Evolutionary conservation across 1,284 basidiomycete genomes (phyloP), one percentile per base, ranked within the genome.

Genomic region (Sporisorium sorghi): DNA sequence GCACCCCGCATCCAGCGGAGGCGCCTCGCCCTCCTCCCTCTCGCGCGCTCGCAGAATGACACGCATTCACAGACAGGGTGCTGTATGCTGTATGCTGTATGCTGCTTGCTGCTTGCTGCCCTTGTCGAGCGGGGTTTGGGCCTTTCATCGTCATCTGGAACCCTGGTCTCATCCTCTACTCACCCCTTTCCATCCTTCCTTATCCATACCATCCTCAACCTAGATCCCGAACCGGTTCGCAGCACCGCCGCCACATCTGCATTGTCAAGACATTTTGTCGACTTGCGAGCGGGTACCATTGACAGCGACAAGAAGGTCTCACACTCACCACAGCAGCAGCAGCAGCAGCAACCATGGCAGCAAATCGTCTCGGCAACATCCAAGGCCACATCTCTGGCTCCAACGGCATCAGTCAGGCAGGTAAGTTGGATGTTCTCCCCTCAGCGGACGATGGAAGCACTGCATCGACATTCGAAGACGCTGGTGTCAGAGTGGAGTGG

Each of bases 341-440:
- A n/a, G n/a, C n/a, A n/a, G n/a, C 43, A 51, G 51, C 51, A 51
- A 66, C 11, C 44, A 76, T 76, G 73, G 73, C 73, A 10, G 61
- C 73, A 6, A 58, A 69, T 49, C 61, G 76, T 42, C 59, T 78
- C 3, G 65, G 52, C 51, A 76, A 60, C 63, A 78, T 78, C 39
- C 62, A 78, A 35, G 62, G 66, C 30, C 76, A 78, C 48, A 50
- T 78, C 39, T 65, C 73, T 39, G 70, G 59, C 5, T 54, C 56
- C 28, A 66, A 65, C 15, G 57, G 60, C 51, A 58, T 69, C 58
- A 66, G 58, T 35, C 61, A 72, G 37, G 62, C 68, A 66, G 76
- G 76, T 77, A 54, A 73, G 76, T 68, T n/a, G 7, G 23, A 10
- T 24, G 48, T 24, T 32, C 46, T 24, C 32, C 35, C 8, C 21